phyloP scores from a whole-genome alignment of 2,329 filamentous ascomycete species.

The Stagonosporopsis tanaceti region DNA sequence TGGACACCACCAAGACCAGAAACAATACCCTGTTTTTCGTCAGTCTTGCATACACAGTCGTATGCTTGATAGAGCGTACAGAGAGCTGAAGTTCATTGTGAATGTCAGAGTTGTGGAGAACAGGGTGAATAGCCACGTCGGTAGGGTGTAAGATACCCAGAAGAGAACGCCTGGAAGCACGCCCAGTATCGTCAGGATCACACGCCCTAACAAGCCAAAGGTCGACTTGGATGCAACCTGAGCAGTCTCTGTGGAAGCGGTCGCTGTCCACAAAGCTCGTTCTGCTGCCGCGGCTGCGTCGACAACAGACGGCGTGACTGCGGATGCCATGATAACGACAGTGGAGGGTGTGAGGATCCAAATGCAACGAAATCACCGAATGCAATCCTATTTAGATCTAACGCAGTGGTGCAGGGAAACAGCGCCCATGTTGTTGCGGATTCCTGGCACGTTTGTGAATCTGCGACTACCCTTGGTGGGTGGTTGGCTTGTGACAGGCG shows the following conservation, averaged over 20 bases:
- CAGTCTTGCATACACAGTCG: constrained; percentile 13
- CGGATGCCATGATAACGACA: constrained; percentile 37
- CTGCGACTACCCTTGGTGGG: constrained; percentile 22
- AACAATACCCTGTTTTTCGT: constrained; percentile 64
- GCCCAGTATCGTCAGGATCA: constrained; percentile 59
- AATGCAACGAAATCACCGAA: constrained; percentile 10
- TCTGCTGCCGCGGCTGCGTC: constrained; percentile 29
- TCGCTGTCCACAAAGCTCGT: constrained; percentile 3
- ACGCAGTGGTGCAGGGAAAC: constrained; percentile 11
- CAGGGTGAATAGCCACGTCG: constrained; percentile 86
- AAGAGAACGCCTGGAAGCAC: constrained; percentile 70
- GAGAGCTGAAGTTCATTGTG: constrained; percentile 97
- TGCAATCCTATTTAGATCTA: constrained; percentile 8
- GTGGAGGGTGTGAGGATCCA: constrained; percentile 5
- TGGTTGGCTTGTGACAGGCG: constrained; percentile 30
- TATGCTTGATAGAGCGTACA: constrained; percentile 64
- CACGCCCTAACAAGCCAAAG: constrained; percentile 57
- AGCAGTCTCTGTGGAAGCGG: constrained; percentile 15
- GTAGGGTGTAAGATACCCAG: constrained; percentile 85
- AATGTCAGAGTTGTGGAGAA: constrained; percentile 94
- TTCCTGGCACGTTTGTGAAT: constrained; percentile 31
- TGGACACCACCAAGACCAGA: constrained; percentile 77
- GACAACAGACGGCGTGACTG: constrained; percentile 28
- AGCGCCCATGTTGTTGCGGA: constrained; percentile 29
- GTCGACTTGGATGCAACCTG: constrained; percentile 39